A percentile compares a stretch with the other conserved stretches of the same genome.
Evolutionary conservation across 306 rosid genomes (phyloP).

Genomic region (Spatholobus suberectus): DNA sequence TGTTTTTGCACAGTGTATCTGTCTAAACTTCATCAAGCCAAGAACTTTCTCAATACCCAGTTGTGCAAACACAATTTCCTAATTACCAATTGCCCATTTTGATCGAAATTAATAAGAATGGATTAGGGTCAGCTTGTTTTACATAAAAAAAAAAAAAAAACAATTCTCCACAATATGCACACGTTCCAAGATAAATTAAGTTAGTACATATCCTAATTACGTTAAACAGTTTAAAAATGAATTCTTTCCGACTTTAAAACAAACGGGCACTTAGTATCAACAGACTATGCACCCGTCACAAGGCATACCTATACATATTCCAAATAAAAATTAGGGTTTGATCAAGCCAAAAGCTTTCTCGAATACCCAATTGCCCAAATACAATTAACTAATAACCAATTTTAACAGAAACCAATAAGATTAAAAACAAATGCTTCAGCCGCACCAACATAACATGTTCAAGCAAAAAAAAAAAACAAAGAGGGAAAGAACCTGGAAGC

Average conservation of each 20-base stretch:
- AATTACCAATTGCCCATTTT: conserved; percentile 18
- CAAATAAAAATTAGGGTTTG: conserved; percentile 26
- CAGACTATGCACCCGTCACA: not conserved
- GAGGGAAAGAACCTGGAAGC: conserved; percentile 75
- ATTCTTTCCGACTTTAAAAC: not conserved
- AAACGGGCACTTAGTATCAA: not conserved
- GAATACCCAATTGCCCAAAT: conserved; percentile 23
- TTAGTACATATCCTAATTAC: not conserved
- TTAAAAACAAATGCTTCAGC: not conserved
- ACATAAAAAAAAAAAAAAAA: not conserved
- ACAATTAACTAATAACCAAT: not conserved
- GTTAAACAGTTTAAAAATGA: not conserved
- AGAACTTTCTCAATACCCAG: not conserved
- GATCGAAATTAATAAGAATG: not conserved
- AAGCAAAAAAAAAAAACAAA: not conserved
- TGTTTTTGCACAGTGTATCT: not conserved
- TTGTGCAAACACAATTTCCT: conserved; percentile 6
- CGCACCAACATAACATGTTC: not conserved
- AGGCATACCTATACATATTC: not conserved
- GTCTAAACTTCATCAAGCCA: conserved; percentile 5
- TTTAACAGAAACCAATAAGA: not conserved
- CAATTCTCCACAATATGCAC: not conserved
- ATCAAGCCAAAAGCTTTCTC: not conserved
- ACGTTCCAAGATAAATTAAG: not conserved
- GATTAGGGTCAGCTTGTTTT: not conserved